Evolutionary conservation across 75 land plant species (phyloP).

Genomic region (Picea sitchensis): DNA sequence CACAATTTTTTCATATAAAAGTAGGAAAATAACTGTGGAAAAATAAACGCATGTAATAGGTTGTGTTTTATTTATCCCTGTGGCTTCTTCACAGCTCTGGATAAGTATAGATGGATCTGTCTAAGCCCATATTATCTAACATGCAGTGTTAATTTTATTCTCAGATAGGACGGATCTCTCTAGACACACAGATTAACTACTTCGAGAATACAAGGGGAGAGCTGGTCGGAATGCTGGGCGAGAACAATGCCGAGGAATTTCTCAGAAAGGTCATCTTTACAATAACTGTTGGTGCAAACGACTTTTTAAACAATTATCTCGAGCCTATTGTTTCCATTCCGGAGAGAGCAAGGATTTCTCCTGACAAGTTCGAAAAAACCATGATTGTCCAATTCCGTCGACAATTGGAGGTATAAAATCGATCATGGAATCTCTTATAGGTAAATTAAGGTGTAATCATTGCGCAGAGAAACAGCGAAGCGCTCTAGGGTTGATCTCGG

Average conservation of each 20-base stretch:
- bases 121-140: background rate
- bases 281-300: constrained; percentile 81
- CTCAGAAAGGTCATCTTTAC: constrained; percentile 65
- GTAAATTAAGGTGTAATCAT: too few species aligned
- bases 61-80: background rate
- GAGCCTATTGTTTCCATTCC: constrained; percentile 53
- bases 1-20: too few species aligned
- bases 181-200: constrained; percentile 68
- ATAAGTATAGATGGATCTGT: too few species aligned
- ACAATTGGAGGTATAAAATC: constrained; percentile 51
- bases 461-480: too few species aligned
- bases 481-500: too few species aligned
- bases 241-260: constrained; percentile 41
- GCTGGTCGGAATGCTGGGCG: constrained; percentile 58
- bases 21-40: too few species aligned
- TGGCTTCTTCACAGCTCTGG: too few species aligned
- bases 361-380: constrained; percentile 47
- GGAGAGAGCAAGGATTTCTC: constrained; percentile 28
- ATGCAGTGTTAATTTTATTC: background rate
- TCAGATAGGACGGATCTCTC: constrained; percentile 66
- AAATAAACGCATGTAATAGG: background rate
- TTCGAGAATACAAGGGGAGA: constrained; percentile 64
- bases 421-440: background rate
- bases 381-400: constrained; percentile 46
- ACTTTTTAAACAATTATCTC: constrained; percentile 89